These are phyloP conservation scores for Flammula alnicola DNA, from an alignment of 1,284 basidiomycete genomes.

Conservation along the genomic window DNA sequence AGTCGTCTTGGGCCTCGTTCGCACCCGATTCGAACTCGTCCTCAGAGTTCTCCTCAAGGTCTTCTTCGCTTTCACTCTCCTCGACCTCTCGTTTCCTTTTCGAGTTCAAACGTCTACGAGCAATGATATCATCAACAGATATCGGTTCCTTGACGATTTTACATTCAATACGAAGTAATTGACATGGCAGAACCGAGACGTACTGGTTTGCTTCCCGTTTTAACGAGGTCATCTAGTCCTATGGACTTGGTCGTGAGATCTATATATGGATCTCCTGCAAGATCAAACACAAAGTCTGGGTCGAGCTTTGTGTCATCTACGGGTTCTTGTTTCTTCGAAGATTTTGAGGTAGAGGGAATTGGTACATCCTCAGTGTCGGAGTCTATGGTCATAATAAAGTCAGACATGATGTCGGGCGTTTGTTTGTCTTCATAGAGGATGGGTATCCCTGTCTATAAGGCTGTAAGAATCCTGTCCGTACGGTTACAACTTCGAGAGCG, in stretches of 20 bases:
- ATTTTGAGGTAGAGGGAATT: conserved; percentile 24
- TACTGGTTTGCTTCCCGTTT: conserved; percentile 69
- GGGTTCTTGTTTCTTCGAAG: conserved; percentile 23
- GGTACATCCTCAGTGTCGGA: conserved; percentile 68
- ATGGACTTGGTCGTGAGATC: conserved; percentile 50
- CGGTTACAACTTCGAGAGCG: too few relatives aligned
- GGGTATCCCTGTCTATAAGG: too few relatives aligned
- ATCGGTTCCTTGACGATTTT: conserved; percentile 62
- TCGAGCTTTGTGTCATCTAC: conserved; percentile 71
- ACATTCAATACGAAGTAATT: conserved; percentile 17
- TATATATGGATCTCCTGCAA: conserved; percentile 70
- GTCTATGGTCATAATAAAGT: conserved; percentile 83
- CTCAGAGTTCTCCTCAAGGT: conserved; percentile 37
- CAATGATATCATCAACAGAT: conserved; percentile 82
- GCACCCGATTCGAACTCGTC: conserved; percentile 41
- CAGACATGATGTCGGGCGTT: conserved; percentile 41
- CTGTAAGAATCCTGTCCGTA: too few relatives aligned
- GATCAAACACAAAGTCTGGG: conserved; percentile 84
- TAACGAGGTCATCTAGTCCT: conserved; percentile 56
- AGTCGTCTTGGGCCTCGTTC: conserved; percentile 40
- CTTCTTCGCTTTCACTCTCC: conserved; percentile 23
- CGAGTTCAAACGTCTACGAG: conserved; percentile 41
- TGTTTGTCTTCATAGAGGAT: background rate
- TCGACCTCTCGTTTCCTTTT: conserved; percentile 31
- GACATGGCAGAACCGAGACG: conserved; percentile 29